Evolutionary conservation across 2,329 filamentous ascomycete species (phyloP), one percentile per base, ranked within the genome.

Genomic region (Coniella lustricola): DNA sequence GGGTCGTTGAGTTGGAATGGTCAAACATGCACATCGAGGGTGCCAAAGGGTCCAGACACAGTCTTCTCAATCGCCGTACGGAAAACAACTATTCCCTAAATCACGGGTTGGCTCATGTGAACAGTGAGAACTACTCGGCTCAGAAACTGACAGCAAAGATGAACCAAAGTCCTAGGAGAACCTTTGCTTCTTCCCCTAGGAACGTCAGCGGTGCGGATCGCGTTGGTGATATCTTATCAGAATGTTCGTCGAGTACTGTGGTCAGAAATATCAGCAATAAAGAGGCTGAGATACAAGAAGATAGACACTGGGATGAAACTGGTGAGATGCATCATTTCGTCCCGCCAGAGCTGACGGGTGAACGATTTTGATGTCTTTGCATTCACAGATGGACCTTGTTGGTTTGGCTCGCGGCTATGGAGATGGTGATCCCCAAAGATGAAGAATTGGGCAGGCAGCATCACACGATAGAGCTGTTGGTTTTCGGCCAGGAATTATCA

Each of bases 211-310:
- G 44, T 13, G 34, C 32, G 7, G 29, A 22, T 9, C 18, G 25
- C 17, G n/a, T 42, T 31, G 21, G 37, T 14, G 51, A 50, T 21
- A 33, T 16, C 10, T 45, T 50, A n/a, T 53, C 51, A 31, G 51
- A 53, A 29, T 53, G 51, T 33, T 53, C 51, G 2, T 38, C 40
- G 8, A 48, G 44, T 13, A 53, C 51, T 13, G 44, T 53, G 3
- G 51, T 53, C 36, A 53, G 48, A 25, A 50, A 47, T 14, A 25
- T 12, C 7, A n/a, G 7, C 17, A 29, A 9, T 17, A 20, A 40
- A 3, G 21, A 44, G 10, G 16, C 29, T 21, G 29, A 9, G n/a
- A n/a, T 18, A 7, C 13, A 13, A 3, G 25, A 21, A 9, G 20
- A 21, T 43, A 41, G 40, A 16, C 40, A 34, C 10, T 53, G 48